Base-by-base conservation (phyloP, 2,329 filamentous ascomycete genomes). In the Lecanicillium sp. region DNA sequence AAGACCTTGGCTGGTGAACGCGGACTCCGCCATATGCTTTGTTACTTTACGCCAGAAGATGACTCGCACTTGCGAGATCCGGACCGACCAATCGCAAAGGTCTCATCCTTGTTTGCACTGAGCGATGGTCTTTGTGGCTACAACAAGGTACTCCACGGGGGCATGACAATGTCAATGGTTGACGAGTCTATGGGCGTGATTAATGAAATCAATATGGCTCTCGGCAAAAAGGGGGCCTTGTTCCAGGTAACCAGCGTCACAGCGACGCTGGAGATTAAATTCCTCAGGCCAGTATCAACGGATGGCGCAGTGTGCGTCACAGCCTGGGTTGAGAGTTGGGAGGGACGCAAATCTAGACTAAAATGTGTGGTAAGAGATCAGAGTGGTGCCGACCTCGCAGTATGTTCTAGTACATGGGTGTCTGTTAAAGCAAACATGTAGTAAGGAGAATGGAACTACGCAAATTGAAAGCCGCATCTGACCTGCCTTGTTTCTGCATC, bases 161-260 rank as follows among this genome's bases (percentile, higher is more conserved):
- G 62, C 9, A 44, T 63, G 33, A 48, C 52, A 8, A 54, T 55
- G 27, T 47, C 60, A 5, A 43, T 65, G 38, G 42, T 60, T 17
- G 62, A 65, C 34, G 62, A 65, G 51, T 45, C 55, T 5, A 56
- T 61, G 45, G 59, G 60, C 4, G 47, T 50, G 2, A 41, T 65
- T 14, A 53, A 58, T 16, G 60, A 64, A 35, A 45, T 63, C 6
- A 65, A 65, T 19, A 39, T 45, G 15, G 53, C 51, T 0, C 45
- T 63, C 28, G 51, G 51, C 2, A 60, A 63, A 42, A 40, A 51
- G 2, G 52, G 50, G 1, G 44, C 47, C 11, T 44, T 52, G 0
- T 59, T 56, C 30, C 45, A 44, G 33, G 47, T 50, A 2, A 48
- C 45, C 27, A 58, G 48, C 27, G 49, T 65, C 9, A 65, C 62